These are phyloP conservation scores for Podospora australis DNA, from an alignment of 495 filamentous ascomycete species.

Conservation along the genomic window DNA sequence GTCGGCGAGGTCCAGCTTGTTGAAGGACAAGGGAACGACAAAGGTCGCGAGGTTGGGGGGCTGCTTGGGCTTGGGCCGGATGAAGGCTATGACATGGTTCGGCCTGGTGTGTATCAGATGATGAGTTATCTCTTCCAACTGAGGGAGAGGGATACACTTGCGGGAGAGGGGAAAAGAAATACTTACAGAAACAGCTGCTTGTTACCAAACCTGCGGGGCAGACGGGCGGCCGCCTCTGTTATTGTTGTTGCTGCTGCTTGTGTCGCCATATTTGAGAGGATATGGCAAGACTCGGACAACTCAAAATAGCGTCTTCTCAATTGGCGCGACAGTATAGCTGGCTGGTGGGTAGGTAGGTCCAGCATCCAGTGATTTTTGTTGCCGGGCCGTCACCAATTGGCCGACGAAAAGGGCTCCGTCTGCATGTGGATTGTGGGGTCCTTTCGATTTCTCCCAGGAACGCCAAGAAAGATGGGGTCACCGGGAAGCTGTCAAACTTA, in stretches of 20 bases:
- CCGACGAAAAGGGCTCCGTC: no score
- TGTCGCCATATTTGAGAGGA: slow-evolving; percentile 11
- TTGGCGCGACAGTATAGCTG: no score
- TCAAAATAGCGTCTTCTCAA: no score
- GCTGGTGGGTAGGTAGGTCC: no score
- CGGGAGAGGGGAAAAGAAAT: neutral
- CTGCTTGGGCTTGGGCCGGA: slow-evolving; percentile 59
- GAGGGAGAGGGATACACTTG: neutral
- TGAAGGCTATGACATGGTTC: slow-evolving; percentile 66
- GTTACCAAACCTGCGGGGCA: slow-evolving; percentile 34
- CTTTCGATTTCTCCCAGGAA: no score
- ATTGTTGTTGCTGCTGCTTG: slow-evolving; percentile 11
- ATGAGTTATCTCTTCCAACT: no score
- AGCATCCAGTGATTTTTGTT: no score
- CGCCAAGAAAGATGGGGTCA: no score
- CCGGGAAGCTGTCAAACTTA: no score
- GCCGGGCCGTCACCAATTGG: no score
- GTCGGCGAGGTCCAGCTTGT: slow-evolving; percentile 86
- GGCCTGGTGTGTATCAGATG: no score
- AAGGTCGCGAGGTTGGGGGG: slow-evolving; percentile 76
- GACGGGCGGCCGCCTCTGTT: slow-evolving; percentile 13
- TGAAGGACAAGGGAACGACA: slow-evolving; percentile 77
- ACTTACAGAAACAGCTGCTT: slow-evolving; percentile 68
- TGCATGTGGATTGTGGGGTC: no score
- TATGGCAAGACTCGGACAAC: neutral